Evolutionary conservation across 2,329 filamentous ascomycete genomes (phyloP).

Genomic region (Thermothelomyces thermophilus): DNA sequence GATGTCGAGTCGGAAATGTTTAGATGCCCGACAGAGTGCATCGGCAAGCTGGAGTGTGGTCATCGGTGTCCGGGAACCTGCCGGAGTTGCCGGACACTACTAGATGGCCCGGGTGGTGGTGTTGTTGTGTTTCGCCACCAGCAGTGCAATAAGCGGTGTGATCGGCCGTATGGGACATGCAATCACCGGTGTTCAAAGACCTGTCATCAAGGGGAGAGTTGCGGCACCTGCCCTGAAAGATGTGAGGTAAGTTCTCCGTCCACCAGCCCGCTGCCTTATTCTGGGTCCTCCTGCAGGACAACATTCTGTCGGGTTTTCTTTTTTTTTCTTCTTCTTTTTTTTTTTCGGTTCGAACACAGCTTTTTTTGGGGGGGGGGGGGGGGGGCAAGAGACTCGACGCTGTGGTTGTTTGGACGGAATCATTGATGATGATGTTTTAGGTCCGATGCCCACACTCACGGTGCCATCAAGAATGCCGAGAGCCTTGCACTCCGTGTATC

Average conservation of each 20-base stretch:
- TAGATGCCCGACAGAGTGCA: slow-evolving; percentile 45
- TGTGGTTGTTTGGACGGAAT: no score
- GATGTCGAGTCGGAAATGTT: slow-evolving; percentile 39
- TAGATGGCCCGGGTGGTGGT: slow-evolving; percentile 28
- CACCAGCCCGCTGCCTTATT: no score
- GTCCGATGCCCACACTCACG: slow-evolving; percentile 16
- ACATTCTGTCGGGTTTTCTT: no score
- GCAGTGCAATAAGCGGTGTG: slow-evolving; percentile 43
- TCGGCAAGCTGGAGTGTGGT: slow-evolving; percentile 44
- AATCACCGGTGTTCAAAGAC: slow-evolving; percentile 43
- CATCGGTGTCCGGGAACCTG: slow-evolving; percentile 50
- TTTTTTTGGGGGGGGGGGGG: no score
- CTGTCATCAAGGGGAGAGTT: slow-evolving; percentile 48
- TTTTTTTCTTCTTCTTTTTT: no score
- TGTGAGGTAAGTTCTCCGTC: slow-evolving; percentile 61
- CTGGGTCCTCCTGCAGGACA: slow-evolving; percentile 28
- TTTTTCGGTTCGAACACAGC: no score
- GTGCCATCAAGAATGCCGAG: slow-evolving; percentile 14
- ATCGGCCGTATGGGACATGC: slow-evolving; percentile 47
- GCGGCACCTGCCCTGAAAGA: slow-evolving; percentile 39
- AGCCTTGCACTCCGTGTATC: slow-evolving; percentile 21
- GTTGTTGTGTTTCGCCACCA: slow-evolving; percentile 37
- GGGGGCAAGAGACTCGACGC: no score
- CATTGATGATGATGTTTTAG: no score
- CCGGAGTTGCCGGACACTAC: slow-evolving; percentile 38